Percentiles rank a stretch among this genome's conserved stretches.
These are phyloP conservation scores for Asterochloris erici DNA, from an alignment of 139 green algal species.

Conservation along the genomic window DNA sequence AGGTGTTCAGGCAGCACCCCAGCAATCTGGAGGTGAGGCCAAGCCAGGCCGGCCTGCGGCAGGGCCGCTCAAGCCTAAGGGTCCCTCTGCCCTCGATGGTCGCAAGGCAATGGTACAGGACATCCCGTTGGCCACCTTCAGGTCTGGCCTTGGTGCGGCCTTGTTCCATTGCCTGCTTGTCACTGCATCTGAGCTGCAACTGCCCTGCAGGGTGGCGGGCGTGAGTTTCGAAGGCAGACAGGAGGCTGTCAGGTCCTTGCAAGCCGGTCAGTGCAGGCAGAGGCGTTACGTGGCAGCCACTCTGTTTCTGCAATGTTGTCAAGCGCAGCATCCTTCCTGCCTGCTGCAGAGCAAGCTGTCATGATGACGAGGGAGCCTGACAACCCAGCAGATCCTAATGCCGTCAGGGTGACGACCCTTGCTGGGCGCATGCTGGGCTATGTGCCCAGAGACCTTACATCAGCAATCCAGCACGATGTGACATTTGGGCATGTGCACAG, in stretches of 20 bases:
- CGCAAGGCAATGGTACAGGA: too few species aligned
- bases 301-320: background rate
- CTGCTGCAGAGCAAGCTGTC: conserved; percentile 35
- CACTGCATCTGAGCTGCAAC: too few species aligned
- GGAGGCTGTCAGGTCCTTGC: conserved; percentile 17
- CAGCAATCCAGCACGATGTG: conserved; percentile 20
- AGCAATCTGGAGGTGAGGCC: too few species aligned
- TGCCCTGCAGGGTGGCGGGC: conserved; percentile 30
- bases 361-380: conserved; percentile 34
- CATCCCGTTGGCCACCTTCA: too few species aligned
- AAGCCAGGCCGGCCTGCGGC: too few species aligned
- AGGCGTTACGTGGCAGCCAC: background rate
- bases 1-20: too few species aligned
- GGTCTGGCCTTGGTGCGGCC: too few species aligned
- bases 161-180: too few species aligned
- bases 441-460: conserved; percentile 33
- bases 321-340: background rate
- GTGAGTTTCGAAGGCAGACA: conserved; percentile 49
- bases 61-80: too few species aligned
- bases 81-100: too few species aligned
- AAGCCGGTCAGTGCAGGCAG: conserved; percentile 13
- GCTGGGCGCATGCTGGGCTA: conserved; percentile 38
- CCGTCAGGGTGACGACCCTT: conserved; percentile 37
- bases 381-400: conserved; percentile 47
- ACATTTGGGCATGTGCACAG: conserved; percentile 32